A percentile compares a stretch with the other conserved stretches of the same genome.
Conservation (phyloP, 306 rosid species). For the Glycine soja region DNA sequence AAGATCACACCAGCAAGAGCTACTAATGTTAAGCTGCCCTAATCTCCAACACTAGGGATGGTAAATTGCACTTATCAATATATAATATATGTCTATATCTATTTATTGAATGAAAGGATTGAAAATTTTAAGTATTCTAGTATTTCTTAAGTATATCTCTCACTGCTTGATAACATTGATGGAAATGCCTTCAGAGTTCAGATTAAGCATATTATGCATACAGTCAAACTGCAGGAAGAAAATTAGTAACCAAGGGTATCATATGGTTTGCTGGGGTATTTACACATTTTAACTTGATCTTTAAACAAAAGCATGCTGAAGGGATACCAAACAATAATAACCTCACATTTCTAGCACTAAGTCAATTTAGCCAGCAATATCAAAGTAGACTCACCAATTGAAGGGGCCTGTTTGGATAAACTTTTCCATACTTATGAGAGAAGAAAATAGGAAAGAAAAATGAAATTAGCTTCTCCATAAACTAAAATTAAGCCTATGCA, state of each 20-base stretch:
- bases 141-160: not conserved
- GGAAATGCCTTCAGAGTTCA: not conserved
- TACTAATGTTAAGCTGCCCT: not conserved
- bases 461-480: too few species aligned
- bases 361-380: constrained; percentile 32
- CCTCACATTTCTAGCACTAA: constrained; percentile 36
- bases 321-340: constrained; percentile 22
- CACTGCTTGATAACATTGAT: not conserved
- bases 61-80: not conserved
- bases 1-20: not conserved
- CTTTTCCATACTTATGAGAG: too few species aligned
- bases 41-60: not conserved
- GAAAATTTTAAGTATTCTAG: not conserved
- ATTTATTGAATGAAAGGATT: not conserved
- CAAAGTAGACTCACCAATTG: not conserved
- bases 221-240: not conserved
- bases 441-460: too few species aligned
- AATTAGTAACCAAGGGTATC: not conserved
- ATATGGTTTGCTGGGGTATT: not conserved
- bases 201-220: not conserved
- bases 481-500: too few species aligned
- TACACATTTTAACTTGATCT: constrained; percentile 10
- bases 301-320: constrained; percentile 2
- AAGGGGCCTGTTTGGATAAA: too few species aligned
- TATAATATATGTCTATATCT: not conserved